Evolutionary conservation across 768 basidiomycete species (phyloP).

Genomic region (Tulasnella sp.): DNA sequence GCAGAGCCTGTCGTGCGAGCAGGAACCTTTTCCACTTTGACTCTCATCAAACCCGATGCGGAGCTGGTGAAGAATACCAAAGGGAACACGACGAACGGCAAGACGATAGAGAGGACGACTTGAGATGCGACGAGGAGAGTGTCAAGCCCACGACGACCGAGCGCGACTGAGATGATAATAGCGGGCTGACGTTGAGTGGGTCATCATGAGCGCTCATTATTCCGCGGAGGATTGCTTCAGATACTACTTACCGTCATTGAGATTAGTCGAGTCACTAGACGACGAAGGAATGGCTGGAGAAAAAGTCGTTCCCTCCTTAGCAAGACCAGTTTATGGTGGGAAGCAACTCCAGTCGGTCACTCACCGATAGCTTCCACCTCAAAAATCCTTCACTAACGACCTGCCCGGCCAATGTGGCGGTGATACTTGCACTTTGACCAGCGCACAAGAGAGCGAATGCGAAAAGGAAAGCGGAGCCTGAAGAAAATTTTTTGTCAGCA

Average conservation of each 20-base stretch:
- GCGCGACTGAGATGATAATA: conserved; percentile 46
- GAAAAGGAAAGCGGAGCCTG: conserved; percentile 49
- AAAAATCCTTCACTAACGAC: conserved; percentile 52
- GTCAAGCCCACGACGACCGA: conserved; percentile 48
- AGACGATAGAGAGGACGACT: conserved; percentile 49
- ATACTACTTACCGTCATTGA: conserved; percentile 43
- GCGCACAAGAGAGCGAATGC: conserved; percentile 50
- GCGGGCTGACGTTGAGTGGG: conserved; percentile 41
- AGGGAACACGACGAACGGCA: conserved; percentile 48
- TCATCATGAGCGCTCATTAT: not conserved
- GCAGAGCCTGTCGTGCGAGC: not conserved
- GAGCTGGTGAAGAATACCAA: conserved; percentile 45
- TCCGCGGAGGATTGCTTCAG: not conserved
- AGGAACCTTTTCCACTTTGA: conserved; percentile 24
- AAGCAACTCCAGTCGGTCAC: not conserved
- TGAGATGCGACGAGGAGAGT: conserved; percentile 51
- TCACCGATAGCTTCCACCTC: conserved; percentile 47
- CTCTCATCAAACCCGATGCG: conserved; percentile 43
- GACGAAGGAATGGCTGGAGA: conserved; percentile 45
- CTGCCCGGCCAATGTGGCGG: conserved; percentile 50
- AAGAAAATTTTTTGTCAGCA: not conserved
- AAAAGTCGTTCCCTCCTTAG: not conserved
- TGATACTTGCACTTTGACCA: conserved; percentile 51
- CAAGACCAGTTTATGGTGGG: not conserved
- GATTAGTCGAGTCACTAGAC: conserved; percentile 48